These are phyloP conservation scores for Cylindrotheca fusiformis DNA, from an alignment of 108 stramenopile genomes.

Conservation along the genomic window DNA sequence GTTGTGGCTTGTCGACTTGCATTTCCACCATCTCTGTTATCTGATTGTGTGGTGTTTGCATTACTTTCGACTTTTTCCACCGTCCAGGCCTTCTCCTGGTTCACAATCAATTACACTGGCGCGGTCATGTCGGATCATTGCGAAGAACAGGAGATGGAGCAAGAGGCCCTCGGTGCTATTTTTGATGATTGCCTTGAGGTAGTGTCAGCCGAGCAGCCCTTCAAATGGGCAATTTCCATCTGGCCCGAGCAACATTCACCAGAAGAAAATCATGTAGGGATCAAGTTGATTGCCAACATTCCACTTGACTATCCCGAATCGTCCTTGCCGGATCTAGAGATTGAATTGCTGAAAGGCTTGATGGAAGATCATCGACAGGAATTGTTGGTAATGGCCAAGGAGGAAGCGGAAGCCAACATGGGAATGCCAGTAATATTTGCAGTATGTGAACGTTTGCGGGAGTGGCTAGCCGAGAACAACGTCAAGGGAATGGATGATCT, in stretches of 20 bases:
- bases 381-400: conserved; percentile 53
- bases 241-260: conserved; percentile 51
- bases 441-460: conserved; percentile 73
- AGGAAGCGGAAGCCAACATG: conserved; percentile 70
- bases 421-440: conserved; percentile 83
- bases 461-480: conserved; percentile 86
- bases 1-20: too few relatives aligned
- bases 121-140: conserved; percentile 49
- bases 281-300: conserved; percentile 57
- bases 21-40: too few relatives aligned
- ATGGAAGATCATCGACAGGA: conserved; percentile 51
- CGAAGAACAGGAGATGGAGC: conserved; percentile 88
- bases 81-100: too few relatives aligned
- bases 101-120: too few relatives aligned
- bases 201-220: conserved; percentile 47
- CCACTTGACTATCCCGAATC: conserved; percentile 68
- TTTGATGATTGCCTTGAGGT: conserved; percentile 64
- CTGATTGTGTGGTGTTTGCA: too few relatives aligned
- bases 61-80: too few relatives aligned
- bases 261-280: conserved; percentile 69
- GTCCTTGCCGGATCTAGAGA: conserved; percentile 52
- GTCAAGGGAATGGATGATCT: conserved; percentile 85
- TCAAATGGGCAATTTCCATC: conserved; percentile 69
- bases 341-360: conserved; percentile 75
- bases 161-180: conserved; percentile 81